Conservation (phyloP, 1,139 yeast species). For the Blastobotrys elegans region DNA sequence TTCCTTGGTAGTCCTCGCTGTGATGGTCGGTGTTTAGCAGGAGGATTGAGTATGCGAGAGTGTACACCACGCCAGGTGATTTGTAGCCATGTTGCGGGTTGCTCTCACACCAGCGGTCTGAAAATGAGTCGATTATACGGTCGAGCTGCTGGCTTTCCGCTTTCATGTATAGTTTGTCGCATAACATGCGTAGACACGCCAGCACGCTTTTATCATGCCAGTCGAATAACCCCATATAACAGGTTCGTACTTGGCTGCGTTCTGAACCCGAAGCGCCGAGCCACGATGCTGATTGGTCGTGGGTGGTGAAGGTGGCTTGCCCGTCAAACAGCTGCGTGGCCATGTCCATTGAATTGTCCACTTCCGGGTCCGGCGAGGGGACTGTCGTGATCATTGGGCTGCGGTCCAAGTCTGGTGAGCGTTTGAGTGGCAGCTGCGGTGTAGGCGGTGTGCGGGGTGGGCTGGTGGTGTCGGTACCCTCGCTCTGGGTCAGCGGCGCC, state of each 20-base stretch:
- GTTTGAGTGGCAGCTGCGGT: background rate
- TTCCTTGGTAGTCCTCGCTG: conserved; percentile 28
- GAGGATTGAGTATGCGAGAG: conserved; percentile 67
- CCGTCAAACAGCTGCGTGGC: conserved; percentile 22
- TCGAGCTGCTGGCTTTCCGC: conserved; percentile 87
- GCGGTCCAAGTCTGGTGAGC: conserved; percentile 7
- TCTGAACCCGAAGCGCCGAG: conserved; percentile 28
- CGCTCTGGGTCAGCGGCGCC: conserved; percentile 1
- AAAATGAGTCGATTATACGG: conserved; percentile 62
- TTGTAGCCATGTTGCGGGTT: conserved; percentile 45
- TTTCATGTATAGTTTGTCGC: conserved; percentile 61
- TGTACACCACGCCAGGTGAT: conserved; percentile 61
- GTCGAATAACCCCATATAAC: conserved; percentile 32
- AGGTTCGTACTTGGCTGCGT: conserved; percentile 23
- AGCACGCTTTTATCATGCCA: conserved; percentile 34
- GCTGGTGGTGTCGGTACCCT: background rate
- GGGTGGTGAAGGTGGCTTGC: conserved; percentile 18
- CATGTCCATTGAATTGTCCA: conserved; percentile 1
- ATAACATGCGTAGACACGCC: conserved; percentile 53
- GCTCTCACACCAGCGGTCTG: conserved; percentile 60
- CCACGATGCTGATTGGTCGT: conserved; percentile 30
- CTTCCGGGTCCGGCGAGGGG: background rate
- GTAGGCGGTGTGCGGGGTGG: conserved; percentile 1
- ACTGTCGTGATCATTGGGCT: conserved; percentile 8
- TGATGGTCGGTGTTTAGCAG: conserved; percentile 51